phyloP scores from a whole-genome alignment of 345 rosid species.

The Schrenkiella parvula region DNA sequence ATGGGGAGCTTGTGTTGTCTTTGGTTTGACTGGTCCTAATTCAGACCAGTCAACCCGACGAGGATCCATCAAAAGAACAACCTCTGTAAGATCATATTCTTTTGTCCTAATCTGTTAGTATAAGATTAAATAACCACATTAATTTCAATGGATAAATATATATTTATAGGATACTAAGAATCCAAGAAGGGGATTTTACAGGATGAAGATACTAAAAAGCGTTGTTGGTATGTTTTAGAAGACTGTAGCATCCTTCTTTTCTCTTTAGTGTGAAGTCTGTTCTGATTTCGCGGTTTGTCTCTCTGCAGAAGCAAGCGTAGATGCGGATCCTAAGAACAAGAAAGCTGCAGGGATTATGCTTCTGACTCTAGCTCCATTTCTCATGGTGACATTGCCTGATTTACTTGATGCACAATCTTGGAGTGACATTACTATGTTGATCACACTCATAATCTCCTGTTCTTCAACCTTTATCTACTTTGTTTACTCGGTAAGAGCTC shows the following conservation, averaged over 20 bases:
- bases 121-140: background rate
- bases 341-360: slow-evolving; percentile 37
- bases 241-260: background rate
- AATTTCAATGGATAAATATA: background rate
- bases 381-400: slow-evolving; percentile 33
- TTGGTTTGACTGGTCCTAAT: slow-evolving; percentile 25
- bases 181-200: slow-evolving; percentile 29
- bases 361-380: slow-evolving; percentile 26
- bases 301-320: slow-evolving; percentile 28
- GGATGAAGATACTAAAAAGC: slow-evolving; percentile 23
- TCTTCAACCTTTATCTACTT: slow-evolving; percentile 31
- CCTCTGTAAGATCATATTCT: slow-evolving; percentile 16
- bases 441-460: slow-evolving; percentile 24
- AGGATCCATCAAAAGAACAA: slow-evolving; percentile 23
- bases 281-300: background rate
- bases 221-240: slow-evolving; percentile 23
- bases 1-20: slow-evolving; percentile 40
- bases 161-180: slow-evolving; percentile 22
- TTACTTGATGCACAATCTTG: slow-evolving; percentile 21
- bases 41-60: slow-evolving; percentile 16
- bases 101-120: background rate
- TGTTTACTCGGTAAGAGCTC: slow-evolving; percentile 32
- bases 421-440: slow-evolving; percentile 20
- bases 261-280: background rate
- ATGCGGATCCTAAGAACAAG: slow-evolving; percentile 36